Conservation (phyloP, 2,329 filamentous ascomycete species). For the Boeremia lycopersici region DNA sequence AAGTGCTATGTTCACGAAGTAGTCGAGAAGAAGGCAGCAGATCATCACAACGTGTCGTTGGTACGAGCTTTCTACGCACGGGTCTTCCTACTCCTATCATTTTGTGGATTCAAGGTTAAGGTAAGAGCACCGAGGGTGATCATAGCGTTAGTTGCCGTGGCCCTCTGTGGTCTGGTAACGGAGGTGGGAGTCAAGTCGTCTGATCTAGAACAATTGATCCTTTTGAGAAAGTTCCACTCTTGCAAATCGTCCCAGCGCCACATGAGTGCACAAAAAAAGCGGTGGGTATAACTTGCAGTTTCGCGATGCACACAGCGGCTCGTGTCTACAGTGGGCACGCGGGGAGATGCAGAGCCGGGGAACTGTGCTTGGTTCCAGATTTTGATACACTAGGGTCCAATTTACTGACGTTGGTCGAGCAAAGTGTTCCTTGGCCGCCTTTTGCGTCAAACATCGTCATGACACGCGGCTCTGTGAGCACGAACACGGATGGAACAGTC, state of each 20-base stretch:
- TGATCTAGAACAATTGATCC: slow-evolving; percentile 5
- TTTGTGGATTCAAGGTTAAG: slow-evolving; percentile 1
- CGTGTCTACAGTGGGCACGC: neutral
- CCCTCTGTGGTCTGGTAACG: neutral
- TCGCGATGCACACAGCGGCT: neutral
- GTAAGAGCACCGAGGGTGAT: neutral
- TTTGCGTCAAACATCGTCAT: slow-evolving; percentile 5
- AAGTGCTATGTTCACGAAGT: neutral
- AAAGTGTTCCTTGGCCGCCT: slow-evolving; percentile 13
- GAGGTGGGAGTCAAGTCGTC: slow-evolving; percentile 1
- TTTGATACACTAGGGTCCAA: slow-evolving; percentile 8
- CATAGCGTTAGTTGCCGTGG: slow-evolving; percentile 2
- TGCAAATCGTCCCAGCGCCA: neutral
- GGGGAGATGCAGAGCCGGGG: slow-evolving; percentile 6
- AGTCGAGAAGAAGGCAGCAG: neutral
- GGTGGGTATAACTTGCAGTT: too few species aligned
- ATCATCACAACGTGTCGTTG: slow-evolving; percentile 5
- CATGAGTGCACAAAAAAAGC: neutral
- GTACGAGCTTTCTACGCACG: neutral
- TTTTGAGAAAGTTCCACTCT: neutral
- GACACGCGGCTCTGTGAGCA: slow-evolving; percentile 10
- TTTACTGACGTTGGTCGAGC: slow-evolving; percentile 11
- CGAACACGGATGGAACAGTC: neutral
- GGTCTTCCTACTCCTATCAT: neutral
- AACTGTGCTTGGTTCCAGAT: slow-evolving; percentile 7